Percentiles rank a stretch among this genome's conserved stretches.
Evolutionary conservation across 352 stramenopile species (phyloP).

Genomic region (Globisporangium yorkense): DNA sequence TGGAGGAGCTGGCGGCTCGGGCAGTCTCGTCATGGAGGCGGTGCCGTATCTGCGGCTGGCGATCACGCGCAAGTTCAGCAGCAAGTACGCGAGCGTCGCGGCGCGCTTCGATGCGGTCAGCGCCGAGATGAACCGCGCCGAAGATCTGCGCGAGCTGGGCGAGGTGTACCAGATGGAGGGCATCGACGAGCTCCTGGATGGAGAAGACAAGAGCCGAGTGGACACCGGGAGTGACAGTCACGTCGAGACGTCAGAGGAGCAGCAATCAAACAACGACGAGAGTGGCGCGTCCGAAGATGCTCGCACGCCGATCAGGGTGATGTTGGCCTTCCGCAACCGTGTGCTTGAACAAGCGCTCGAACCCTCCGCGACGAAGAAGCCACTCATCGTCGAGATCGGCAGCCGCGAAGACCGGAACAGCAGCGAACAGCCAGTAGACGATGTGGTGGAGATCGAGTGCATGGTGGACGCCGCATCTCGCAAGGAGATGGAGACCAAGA

Average conservation of each 20-base stretch:
- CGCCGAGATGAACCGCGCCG: constrained; percentile 30
- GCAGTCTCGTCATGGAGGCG: constrained; percentile 72
- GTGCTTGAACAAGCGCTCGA: not conserved
- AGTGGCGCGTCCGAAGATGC: not conserved
- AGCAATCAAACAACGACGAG: constrained; percentile 9
- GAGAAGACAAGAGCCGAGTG: not conserved
- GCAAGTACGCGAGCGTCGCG: constrained; percentile 33
- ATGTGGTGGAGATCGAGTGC: constrained; percentile 30
- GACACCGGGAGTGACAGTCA: not conserved
- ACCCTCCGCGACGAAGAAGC: constrained; percentile 22
- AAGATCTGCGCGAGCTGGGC: constrained; percentile 61
- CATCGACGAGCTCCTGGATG: constrained; percentile 69
- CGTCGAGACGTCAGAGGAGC: not conserved
- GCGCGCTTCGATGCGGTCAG: constrained; percentile 41
- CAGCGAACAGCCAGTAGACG: not conserved
- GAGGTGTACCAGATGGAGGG: constrained; percentile 80
- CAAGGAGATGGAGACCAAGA: constrained; percentile 53
- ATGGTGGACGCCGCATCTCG: constrained; percentile 32
- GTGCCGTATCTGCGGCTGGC: constrained; percentile 63
- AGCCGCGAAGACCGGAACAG: constrained; percentile 20
- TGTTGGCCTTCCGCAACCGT: constrained; percentile 39
- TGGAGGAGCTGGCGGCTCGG: constrained; percentile 16
- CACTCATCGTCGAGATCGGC: constrained; percentile 60
- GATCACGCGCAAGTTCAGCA: constrained; percentile 38
- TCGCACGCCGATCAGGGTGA: constrained; percentile 10